Evolutionary conservation across 2,329 filamentous ascomycete genomes (phyloP).

Genomic region (Alternaria gaisen): DNA sequence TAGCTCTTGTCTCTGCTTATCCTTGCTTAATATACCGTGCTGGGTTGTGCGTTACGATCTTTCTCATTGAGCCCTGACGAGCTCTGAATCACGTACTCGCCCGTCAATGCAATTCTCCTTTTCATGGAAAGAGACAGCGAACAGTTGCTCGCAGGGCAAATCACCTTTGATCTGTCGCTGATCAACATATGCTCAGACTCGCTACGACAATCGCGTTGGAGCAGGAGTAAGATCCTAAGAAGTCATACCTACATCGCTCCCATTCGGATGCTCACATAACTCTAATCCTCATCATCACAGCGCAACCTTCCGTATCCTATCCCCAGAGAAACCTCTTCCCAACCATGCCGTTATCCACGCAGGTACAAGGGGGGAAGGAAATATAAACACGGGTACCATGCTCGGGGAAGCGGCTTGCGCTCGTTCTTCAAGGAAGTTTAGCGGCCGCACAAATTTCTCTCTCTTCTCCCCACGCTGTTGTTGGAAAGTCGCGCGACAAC

Average conservation of each 20-base stretch:
- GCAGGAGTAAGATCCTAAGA: background rate
- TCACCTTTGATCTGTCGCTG: background rate
- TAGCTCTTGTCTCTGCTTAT: no score
- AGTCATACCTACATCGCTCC: background rate
- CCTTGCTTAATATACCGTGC: no score
- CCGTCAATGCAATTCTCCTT: background rate
- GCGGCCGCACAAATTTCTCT: background rate
- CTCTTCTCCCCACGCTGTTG: background rate
- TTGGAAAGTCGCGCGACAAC: background rate
- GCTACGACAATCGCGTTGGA: background rate
- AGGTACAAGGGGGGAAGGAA: background rate
- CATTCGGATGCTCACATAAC: background rate
- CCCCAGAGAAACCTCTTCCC: background rate
- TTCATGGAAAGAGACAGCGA: background rate
- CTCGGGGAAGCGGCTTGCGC: background rate
- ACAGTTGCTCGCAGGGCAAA: background rate
- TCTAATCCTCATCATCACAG: background rate
- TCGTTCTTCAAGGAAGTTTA: background rate
- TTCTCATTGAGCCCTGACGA: background rate
- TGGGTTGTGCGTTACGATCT: no score
- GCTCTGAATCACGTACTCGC: background rate
- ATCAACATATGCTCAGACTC: background rate
- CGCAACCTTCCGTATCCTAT: background rate
- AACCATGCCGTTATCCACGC: background rate
- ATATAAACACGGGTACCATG: background rate